Percentiles rank a stretch among this genome's conserved stretches.
Conservation (phyloP, 2,329 filamentous ascomycete genomes). For the Elsinoe ampelina region DNA sequence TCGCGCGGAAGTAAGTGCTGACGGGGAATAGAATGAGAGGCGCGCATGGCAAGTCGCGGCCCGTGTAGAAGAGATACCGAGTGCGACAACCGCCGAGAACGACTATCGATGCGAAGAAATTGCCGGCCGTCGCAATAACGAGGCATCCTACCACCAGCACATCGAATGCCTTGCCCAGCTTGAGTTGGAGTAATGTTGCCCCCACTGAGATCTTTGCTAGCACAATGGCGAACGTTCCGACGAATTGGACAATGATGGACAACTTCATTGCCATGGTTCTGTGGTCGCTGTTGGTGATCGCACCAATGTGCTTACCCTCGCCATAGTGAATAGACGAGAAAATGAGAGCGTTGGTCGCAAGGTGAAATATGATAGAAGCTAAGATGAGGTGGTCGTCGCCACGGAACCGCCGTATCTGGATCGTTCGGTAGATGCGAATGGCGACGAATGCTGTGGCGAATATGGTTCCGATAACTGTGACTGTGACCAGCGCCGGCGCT, state of each 20-base stretch:
- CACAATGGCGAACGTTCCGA: not conserved
- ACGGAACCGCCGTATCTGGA: constrained; percentile 4
- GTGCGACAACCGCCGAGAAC: constrained; percentile 5
- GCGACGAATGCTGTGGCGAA: not conserved
- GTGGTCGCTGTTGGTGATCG: not conserved
- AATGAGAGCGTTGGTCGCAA: not conserved
- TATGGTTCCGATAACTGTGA: not conserved
- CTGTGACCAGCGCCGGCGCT: not conserved
- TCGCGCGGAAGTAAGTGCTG: not conserved
- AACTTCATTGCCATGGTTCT: not conserved
- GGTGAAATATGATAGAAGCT: not conserved
- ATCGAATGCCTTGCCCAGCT: not conserved
- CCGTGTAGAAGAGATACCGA: constrained; percentile 1
- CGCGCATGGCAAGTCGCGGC: not conserved
- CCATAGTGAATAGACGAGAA: not conserved
- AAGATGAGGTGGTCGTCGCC: constrained; percentile 3
- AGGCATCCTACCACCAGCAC: not conserved
- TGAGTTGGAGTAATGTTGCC: constrained; percentile 1
- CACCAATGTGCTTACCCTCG: not conserved
- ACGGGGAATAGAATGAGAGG: not conserved
- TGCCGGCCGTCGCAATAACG: not conserved
- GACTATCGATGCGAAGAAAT: not conserved
- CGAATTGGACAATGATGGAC: not conserved
- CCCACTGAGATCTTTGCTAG: constrained; percentile 8
- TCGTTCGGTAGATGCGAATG: not conserved